A percentile compares a stretch with the other conserved stretches of the same genome.
Conservation (phyloP, 139 green algal species). For the Tetraselmis striata region DNA sequence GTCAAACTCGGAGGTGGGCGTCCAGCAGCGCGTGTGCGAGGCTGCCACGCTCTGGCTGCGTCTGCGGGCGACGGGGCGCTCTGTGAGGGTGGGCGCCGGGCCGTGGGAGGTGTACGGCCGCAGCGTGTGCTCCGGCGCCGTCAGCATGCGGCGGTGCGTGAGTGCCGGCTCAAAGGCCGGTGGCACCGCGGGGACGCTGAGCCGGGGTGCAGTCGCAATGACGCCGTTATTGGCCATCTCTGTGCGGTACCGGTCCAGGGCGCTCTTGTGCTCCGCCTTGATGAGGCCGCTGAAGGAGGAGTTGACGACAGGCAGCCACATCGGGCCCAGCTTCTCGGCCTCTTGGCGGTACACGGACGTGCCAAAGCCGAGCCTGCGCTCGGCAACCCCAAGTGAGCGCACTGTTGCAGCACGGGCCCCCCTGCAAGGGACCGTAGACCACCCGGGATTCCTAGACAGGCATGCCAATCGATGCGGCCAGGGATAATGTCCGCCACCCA, state of each 20-base stretch:
- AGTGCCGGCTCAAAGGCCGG: neutral
- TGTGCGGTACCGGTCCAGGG: neutral
- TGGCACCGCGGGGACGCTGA: too few species aligned
- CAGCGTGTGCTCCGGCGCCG: neutral
- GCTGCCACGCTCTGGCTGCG: neutral
- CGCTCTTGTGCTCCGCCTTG: neutral
- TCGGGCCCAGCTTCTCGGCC: neutral
- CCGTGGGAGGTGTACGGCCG: neutral
- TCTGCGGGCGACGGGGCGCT: neutral
- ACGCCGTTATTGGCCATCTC: neutral
- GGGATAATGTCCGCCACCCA: too few species aligned
- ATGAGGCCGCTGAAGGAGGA: neutral
- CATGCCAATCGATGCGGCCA: too few species aligned
- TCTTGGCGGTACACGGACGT: neutral
- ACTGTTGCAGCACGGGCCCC: too few species aligned
- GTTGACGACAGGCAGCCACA: neutral
- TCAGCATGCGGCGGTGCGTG: neutral
- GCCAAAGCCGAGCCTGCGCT: neutral
- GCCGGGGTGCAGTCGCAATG: too few species aligned
- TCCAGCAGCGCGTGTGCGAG: neutral
- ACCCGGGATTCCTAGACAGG: too few species aligned
- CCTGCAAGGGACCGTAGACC: too few species aligned
- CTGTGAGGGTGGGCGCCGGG: neutral
- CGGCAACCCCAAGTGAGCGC: too few species aligned
- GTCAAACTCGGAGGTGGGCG: neutral